Base-by-base conservation (phyloP, 768 basidiomycete species). In the Trametes coccinea region DNA sequence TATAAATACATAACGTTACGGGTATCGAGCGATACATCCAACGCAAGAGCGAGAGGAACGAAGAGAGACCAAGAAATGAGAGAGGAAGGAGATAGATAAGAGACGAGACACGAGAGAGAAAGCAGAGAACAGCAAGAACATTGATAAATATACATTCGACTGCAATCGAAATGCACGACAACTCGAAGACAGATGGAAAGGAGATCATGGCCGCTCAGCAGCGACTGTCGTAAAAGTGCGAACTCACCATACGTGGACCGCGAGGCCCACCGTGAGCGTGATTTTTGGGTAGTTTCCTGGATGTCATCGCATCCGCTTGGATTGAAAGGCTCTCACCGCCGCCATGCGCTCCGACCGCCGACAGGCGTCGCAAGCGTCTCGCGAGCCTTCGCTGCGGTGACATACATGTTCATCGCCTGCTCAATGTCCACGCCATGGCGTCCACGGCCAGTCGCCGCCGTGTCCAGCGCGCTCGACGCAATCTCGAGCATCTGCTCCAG, bases 1-100 rank as follows among this genome's bases (percentile, higher is more conserved):
- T 64, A 64, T 64, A 64, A 64, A 64, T 64, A 64, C 62, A 64
- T 64, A 64, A 64, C n/a, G 34, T 56, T 64, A 64, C 39, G 53
- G 62, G 62, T 64, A 64, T 59, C 49, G 41, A 45, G n/a, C 17
- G 57, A 59, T 59, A 59, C 57, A 59, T 59, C 49, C 57, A 51
- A 43, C 22, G n/a, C 44, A 41, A 49, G 33, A 8, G 31, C 39
- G 22, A 22, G 22, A 37, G 29, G 45, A 30, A 39, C n/a, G 10
- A 52, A 16, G 16, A 43, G 6, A 27, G 53, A 43, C 39, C 31
- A 11, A 50, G 40, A 5, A 33, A 11, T 27, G 45, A 22, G 51
- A 40, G 37, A 41, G 8, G 37, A 44, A 37, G 13, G 14, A 16
- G 22, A 22, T 22, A 22, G 22, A 34, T 9, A 53, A 54, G 40